Conservation (phyloP, 441 rosid genomes). For the Aleurites moluccanus region DNA sequence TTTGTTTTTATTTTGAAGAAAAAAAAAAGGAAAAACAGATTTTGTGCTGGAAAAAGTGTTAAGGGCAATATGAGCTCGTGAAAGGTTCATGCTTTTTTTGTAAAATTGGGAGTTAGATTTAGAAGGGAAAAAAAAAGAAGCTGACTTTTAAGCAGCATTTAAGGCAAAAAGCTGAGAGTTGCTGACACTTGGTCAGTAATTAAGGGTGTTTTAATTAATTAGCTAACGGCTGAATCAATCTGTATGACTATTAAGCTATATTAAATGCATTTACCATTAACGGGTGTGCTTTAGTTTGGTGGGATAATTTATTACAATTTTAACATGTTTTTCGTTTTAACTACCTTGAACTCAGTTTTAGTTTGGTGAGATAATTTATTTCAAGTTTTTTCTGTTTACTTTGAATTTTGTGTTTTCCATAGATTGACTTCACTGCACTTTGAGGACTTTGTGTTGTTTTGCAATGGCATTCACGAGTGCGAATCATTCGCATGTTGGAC, state of each 20-base stretch:
- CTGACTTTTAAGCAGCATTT: conserved; percentile 30
- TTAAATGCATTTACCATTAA: conserved; percentile 27
- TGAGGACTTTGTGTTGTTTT: conserved; percentile 25
- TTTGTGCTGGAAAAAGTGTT: conserved; percentile 3
- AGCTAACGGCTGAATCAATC: conserved; percentile 7
- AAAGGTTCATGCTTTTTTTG: conserved; percentile 16
- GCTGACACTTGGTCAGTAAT: conserved; percentile 26
- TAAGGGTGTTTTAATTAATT: conserved; percentile 16
- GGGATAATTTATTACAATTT: not conserved
- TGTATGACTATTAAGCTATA: conserved; percentile 7
- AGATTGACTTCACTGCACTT: conserved; percentile 13
- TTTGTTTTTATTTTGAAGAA: not conserved
- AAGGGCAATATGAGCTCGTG: conserved; percentile 12
- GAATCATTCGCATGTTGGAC: conserved; percentile 42
- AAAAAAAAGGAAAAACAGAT: not conserved
- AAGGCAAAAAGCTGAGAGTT: conserved; percentile 33
- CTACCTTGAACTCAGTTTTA: not conserved
- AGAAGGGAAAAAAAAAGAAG: not conserved
- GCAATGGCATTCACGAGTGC: conserved; percentile 44
- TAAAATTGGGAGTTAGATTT: conserved; percentile 27
- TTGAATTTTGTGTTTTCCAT: conserved; percentile 14
- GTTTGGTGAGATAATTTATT: conserved; percentile 30
- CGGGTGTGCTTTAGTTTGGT: conserved; percentile 23
- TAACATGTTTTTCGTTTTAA: not conserved
- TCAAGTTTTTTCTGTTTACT: not conserved